Evolutionary conservation across 345 rosid genomes (phyloP).

Genomic region (Dipteronia dyeriana): DNA sequence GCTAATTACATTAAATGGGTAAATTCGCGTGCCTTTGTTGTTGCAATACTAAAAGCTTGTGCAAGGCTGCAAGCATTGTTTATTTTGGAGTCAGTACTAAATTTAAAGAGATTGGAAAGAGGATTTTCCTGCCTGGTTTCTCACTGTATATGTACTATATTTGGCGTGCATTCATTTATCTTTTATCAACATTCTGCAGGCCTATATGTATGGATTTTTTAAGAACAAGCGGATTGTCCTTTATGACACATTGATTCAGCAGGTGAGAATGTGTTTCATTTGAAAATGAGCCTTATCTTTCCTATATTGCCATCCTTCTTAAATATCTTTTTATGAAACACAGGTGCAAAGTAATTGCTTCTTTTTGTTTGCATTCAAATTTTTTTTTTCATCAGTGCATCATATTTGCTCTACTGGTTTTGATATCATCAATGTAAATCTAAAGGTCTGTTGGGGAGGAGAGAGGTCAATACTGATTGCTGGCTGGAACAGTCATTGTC

Average conservation of each 20-base stretch:
- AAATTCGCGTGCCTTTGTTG: background rate
- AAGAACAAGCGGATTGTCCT: constrained; percentile 99
- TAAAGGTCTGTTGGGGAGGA: background rate
- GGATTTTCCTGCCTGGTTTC: background rate
- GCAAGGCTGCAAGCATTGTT: background rate
- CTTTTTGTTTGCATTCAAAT: background rate
- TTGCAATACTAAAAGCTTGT: constrained; percentile 1
- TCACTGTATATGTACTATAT: background rate
- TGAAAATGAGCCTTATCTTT: background rate
- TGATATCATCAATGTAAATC: background rate
- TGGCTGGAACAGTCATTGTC: background rate
- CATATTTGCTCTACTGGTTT: background rate
- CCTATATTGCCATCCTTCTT: background rate
- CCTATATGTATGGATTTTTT: constrained; percentile 98
- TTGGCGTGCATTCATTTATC: constrained; percentile 13
- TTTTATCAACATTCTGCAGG: constrained; percentile 51
- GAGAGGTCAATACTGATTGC: constrained; percentile 1
- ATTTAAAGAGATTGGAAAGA: background rate
- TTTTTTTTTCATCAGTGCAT: background rate
- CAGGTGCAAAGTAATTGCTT: background rate
- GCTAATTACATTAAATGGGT: background rate
- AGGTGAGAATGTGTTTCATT: constrained; percentile 46
- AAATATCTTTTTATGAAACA: background rate
- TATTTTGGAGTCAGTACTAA: background rate
- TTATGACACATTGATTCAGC: constrained; percentile 96